Conservation (phyloP, 2,329 filamentous ascomycete species). For the Curvularia hawaiiensis region DNA sequence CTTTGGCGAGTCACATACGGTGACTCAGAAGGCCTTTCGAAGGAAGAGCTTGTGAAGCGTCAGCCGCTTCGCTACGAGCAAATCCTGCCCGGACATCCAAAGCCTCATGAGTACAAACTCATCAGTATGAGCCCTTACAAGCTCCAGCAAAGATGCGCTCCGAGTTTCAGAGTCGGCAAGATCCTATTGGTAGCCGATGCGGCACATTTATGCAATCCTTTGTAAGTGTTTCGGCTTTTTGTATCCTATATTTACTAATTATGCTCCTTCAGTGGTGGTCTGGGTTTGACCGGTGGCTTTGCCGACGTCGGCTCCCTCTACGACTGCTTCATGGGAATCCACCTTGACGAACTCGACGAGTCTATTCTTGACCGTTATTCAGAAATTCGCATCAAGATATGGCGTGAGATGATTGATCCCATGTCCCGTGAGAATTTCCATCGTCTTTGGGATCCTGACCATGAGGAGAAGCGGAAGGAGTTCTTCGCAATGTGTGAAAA, state of each 20-base stretch:
- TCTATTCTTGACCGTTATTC: constrained; percentile 45
- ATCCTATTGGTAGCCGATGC: constrained; percentile 65
- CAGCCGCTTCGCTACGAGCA: constrained; percentile 61
- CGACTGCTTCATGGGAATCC: constrained; percentile 58
- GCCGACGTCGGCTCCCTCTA: constrained; percentile 67
- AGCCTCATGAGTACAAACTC: constrained; percentile 62
- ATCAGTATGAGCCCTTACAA: constrained; percentile 64
- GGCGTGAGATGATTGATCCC: constrained; percentile 44
- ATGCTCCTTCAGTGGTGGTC: constrained; percentile 53
- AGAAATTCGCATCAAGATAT: constrained; percentile 41
- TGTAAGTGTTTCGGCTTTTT: constrained; percentile 30
- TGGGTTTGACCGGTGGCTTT: constrained; percentile 68
- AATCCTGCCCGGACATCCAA: constrained; percentile 65
- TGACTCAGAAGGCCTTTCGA: constrained; percentile 59
- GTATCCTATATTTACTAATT: constrained; percentile 3
- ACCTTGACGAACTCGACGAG: constrained; percentile 42
- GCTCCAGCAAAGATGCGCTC: constrained; percentile 65
- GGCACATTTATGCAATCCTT: constrained; percentile 63
- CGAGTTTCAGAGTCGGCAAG: constrained; percentile 62
- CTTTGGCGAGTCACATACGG: constrained; percentile 69
- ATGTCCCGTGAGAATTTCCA: constrained; percentile 50
- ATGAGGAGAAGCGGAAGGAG: constrained; percentile 35
- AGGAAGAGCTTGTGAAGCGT: constrained; percentile 59
- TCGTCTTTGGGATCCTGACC: constrained; percentile 40
- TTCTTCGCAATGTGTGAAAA: constrained; percentile 43